Percentiles rank a stretch among this genome's conserved stretches.
Evolutionary conservation across 1,284 basidiomycete species (phyloP).

Genomic region (Cutaneotrichosporon curvatum): DNA sequence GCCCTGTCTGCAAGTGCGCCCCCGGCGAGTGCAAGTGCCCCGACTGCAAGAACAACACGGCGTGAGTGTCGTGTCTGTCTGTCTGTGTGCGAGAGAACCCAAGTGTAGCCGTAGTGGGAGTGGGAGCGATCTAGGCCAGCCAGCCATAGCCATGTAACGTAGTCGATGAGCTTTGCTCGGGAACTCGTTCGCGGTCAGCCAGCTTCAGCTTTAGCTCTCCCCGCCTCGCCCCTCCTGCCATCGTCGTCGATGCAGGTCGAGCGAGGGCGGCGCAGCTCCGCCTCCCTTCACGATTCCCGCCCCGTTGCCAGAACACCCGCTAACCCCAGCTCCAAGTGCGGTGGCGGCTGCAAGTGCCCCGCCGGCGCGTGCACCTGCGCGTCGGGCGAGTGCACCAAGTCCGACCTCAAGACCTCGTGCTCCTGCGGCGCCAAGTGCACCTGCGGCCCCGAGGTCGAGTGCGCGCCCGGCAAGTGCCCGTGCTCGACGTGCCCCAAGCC

Average conservation of each 20-base stretch:
- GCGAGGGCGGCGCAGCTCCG: too few species aligned
- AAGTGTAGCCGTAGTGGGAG: too few species aligned
- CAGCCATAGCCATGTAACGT: too few species aligned
- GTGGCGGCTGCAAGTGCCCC: slow-evolving; percentile 2
- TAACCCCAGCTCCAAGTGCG: neutral
- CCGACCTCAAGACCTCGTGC: slow-evolving; percentile 13
- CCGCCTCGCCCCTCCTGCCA: too few species aligned
- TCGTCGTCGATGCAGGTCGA: too few species aligned
- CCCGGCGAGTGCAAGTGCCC: slow-evolving; percentile 24
- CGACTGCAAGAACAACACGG: slow-evolving; percentile 11
- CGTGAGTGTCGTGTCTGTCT: neutral
- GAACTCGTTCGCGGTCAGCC: too few species aligned
- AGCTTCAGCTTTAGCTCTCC: too few species aligned
- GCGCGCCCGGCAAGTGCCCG: slow-evolving; percentile 8
- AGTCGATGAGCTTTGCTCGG: neutral
- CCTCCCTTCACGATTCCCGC: too few species aligned
- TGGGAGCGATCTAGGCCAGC: too few species aligned
- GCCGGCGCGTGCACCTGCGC: slow-evolving; percentile 20
- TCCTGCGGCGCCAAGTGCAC: slow-evolving; percentile 4
- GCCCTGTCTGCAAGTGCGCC: slow-evolving; percentile 17
- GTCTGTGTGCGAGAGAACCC: too few species aligned
- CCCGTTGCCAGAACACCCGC: too few species aligned
- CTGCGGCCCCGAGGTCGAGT: slow-evolving; percentile 13
- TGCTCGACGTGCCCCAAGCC: slow-evolving; percentile 16
- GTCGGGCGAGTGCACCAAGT: slow-evolving; percentile 13